phyloP scores from a whole-genome alignment of 257 asterid genomes.

The Apocynum venetum region DNA sequence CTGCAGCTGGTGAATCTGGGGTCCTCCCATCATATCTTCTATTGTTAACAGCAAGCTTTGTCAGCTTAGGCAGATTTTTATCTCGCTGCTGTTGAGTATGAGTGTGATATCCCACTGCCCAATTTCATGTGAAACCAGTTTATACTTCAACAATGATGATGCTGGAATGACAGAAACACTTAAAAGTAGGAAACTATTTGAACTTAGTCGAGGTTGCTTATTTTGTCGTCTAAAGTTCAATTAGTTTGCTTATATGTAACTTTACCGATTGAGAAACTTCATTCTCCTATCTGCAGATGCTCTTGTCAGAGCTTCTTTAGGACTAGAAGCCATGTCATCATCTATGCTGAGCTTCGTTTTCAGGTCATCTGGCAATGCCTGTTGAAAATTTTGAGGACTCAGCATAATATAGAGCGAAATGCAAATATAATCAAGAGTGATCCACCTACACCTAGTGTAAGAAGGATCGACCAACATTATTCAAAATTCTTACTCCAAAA shows the following conservation, averaged over 20 bases:
- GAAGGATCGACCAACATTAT: neutral
- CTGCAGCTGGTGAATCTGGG: conserved; percentile 87
- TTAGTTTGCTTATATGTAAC: neutral
- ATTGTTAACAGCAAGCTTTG: conserved; percentile 79
- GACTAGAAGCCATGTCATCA: conserved; percentile 80
- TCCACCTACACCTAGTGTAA: neutral
- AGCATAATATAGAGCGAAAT: conserved; percentile 15
- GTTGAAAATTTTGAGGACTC: conserved; percentile 18
- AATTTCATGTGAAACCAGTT: conserved; percentile 10
- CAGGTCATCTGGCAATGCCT: conserved; percentile 94
- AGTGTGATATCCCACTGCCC: conserved; percentile 73
- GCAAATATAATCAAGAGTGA: neutral
- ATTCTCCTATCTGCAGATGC: conserved; percentile 93
- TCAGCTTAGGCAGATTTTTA: conserved; percentile 54
- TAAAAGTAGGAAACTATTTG: neutral
- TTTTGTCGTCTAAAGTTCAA: neutral
- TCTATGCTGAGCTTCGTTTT: conserved; percentile 94
- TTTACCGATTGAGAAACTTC: conserved; percentile 84
- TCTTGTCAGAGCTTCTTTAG: conserved; percentile 94
- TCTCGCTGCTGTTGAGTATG: conserved; percentile 77
- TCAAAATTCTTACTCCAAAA: neutral
- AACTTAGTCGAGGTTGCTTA: neutral
- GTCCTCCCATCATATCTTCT: conserved; percentile 72
- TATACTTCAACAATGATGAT: neutral
- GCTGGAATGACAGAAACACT: neutral